phyloP scores from a whole-genome alignment of 208 protist species.

The Crithidia sp. region DNA sequence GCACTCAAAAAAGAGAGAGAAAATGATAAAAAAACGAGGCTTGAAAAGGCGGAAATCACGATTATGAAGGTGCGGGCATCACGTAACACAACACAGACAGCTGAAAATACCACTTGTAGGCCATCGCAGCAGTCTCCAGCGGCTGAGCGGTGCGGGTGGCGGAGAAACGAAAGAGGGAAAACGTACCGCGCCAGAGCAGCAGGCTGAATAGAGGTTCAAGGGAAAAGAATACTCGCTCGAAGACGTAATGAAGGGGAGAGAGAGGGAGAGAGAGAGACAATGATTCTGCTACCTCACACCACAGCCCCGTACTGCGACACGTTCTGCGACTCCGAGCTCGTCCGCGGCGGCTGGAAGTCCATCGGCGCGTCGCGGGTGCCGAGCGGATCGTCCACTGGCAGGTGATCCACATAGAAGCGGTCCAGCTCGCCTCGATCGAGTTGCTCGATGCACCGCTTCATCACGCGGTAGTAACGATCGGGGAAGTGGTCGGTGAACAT shows the following conservation, averaged over 20 bases:
- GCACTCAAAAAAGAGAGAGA: neutral
- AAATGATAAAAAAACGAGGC: neutral
- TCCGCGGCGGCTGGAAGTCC: slow-evolving; percentile 15
- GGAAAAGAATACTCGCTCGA: no score
- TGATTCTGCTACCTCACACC: neutral
- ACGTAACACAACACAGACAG: no score
- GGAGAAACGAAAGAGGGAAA: no score
- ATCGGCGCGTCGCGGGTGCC: slow-evolving; percentile 28
- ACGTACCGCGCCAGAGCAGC: no score
- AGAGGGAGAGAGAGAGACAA: no score
- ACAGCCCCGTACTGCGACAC: slow-evolving; percentile 7
- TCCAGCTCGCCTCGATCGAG: slow-evolving; percentile 73
- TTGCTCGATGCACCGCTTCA: slow-evolving; percentile 41
- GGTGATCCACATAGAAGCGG: slow-evolving; percentile 65
- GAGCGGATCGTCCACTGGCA: slow-evolving; percentile 3
- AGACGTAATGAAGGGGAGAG: no score
- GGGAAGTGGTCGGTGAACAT: slow-evolving; percentile 91
- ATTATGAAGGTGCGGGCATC: no score
- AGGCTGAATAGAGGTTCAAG: no score
- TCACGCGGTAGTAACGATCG: slow-evolving; percentile 67
- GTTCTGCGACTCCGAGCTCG: slow-evolving; percentile 7
- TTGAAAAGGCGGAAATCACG: neutral
- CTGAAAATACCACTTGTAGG: no score
- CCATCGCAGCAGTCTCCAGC: no score
- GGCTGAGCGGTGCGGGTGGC: no score